Base-by-base conservation (phyloP, 352 stramenopile species). In the Pythium aphanidermatum region DNA sequence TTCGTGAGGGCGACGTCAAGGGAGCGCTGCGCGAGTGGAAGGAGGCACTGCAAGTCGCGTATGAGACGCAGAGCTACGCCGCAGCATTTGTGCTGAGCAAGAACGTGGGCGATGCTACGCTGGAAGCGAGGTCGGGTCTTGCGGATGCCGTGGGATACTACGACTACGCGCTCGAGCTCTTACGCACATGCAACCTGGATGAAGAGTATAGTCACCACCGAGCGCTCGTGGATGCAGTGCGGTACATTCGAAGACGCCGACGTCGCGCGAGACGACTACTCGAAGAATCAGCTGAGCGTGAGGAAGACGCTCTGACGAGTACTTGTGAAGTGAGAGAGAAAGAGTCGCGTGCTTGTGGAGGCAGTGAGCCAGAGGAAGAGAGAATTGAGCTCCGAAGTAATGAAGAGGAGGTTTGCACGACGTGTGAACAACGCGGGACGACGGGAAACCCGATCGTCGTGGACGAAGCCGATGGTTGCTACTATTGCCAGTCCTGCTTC, bases 401-500 rank as follows among this genome's bases (percentile, higher is more conserved):
- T 29, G 28, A 49, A 17, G 9, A 7, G 11, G 11, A 40, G 20
- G 1, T 50, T 4, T 92, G 79, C 24, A 66, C 72, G n/a, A 89
- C 79, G 6, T 92, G 79, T 34, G 49, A 43, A 26, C 43, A 27
- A 8, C 27, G 13, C 38, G 39, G 29, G 1, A 42, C 8, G 33
- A n/a, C 20, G 28, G 43, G 26, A 17, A 71, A 57, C 26, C 46
- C 34, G 4, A 24, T 86, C 23, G 46, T 86, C 24, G 34, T 83
- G 23, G 80, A 92, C 24, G 59, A 75, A 26, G 69, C 65, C 17
- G 76, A 92, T 38, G 75, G 69, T 4, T 79, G 76, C 19, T 49
- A 45, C n/a, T 92, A 92, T 48, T 92, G 80, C 44, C 57, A 65
- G 14, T 29, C 31, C 23, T 90, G 80, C 45, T 92, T 73, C 33